Evolutionary conservation across 2,329 filamentous ascomycete genomes (phyloP), one percentile per base, ranked within the genome.

Genomic region (Ophiocordyceps sinensis): DNA sequence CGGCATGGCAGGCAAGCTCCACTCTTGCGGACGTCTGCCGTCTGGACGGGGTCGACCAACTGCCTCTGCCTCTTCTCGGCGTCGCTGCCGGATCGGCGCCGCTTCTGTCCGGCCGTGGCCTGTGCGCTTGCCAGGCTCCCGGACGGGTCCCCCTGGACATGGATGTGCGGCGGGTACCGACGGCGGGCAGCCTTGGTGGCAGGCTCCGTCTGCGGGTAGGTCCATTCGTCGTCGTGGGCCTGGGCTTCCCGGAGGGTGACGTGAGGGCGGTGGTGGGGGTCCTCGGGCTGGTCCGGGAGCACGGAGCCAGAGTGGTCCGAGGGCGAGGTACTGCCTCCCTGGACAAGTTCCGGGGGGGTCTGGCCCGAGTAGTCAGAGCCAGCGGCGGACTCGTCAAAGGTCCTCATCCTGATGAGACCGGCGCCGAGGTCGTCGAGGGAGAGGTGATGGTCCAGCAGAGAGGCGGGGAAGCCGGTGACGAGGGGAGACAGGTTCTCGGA

Each of bases 1-100:
- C 62, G 66, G 53, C 69, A 72, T 43, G 62, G 63, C 41, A 65
- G 58, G 48, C 69, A 73, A 29, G 68, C 66, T 43, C 64, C 64
- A 49, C 58, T 59, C 51, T 67, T 65, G 47, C 69, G 66, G 41
- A 72, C 66, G 41, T 63, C 61, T 40, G 66, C 67, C 36, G 69
- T 70, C 53, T 69, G 62, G 44, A 64, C 58, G 35, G 58, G 62
- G 46, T 64, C 56, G 42, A 52, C 51, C 23, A 65, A 53, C 41
- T 63, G 59, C 38, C 61, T 53, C 41, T 52, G 55, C 44, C 58
- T 61, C 51, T 55, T 63, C 31, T 63, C 59, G 36, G 54, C 44
- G 32, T 50, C 50, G 40, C 55, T 51, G 38, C 51, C 53, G 44
- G 59, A 56, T 38, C 58, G 54, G 47, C 60, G 59, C 44, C 60